These are phyloP conservation scores for Backusella sp. DNA, from an alignment of 192 early-diverging fungal genomes.

Conservation along the genomic window DNA sequence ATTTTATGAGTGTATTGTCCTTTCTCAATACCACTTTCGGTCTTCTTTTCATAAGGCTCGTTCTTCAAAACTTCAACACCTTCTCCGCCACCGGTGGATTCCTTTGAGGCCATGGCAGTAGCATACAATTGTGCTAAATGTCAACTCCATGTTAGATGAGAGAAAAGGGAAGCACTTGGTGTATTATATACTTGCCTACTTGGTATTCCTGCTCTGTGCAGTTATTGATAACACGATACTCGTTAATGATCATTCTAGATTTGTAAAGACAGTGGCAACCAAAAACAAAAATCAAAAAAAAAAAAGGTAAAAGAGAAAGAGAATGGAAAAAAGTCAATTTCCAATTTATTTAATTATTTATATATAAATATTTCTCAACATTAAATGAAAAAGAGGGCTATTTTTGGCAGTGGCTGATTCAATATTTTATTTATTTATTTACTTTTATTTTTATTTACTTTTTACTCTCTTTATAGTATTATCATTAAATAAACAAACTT, in stretches of 20 bases:
- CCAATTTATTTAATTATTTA: not conserved
- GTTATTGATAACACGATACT: conserved; percentile 76
- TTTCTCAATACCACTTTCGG: conserved; percentile 47
- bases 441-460: too few relatives aligned
- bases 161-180: not conserved
- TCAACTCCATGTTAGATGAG: conserved; percentile 14
- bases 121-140: conserved; percentile 66
- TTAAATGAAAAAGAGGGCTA: not conserved
- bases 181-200: conserved; percentile 31
- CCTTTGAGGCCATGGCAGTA: conserved; percentile 73
- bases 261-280: not conserved
- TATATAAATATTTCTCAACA: not conserved
- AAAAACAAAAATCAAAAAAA: not conserved
- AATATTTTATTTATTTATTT: not conserved
- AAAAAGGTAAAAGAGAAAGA: not conserved
- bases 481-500: too few relatives aligned
- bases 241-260: conserved; percentile 61
- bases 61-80: conserved; percentile 78
- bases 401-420: not conserved
- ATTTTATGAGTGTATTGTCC: conserved; percentile 85
- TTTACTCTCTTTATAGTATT: too few relatives aligned
- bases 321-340: not conserved
- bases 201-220: conserved; percentile 75
- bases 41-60: conserved; percentile 73
- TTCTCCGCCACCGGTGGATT: conserved; percentile 77